A percentile compares a stretch with the other conserved stretches of the same genome.
These are phyloP conservation scores for Lactarius deliciosus DNA, from an alignment of 768 basidiomycete genomes.

Conservation along the genomic window DNA sequence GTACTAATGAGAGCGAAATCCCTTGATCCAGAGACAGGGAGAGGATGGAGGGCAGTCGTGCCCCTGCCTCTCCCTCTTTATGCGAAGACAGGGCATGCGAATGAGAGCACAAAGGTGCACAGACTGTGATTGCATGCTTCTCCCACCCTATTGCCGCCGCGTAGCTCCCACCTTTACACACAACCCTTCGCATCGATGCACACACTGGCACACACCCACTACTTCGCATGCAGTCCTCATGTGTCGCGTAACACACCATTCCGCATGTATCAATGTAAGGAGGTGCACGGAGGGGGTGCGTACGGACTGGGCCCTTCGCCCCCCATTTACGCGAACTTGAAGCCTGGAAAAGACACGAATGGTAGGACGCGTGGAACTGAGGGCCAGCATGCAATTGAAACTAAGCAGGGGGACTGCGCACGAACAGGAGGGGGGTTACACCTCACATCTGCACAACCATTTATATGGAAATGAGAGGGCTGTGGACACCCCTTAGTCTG, in stretches of 20 bases:
- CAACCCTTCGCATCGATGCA: not conserved
- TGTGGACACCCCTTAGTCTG: not conserved
- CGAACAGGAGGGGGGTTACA: not conserved
- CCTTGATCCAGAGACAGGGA: not conserved
- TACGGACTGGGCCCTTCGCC: not conserved
- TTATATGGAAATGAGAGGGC: not conserved
- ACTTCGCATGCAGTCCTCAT: not conserved
- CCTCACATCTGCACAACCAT: not conserved
- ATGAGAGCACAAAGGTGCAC: not conserved
- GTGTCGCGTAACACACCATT: not conserved
- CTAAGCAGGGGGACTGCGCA: not conserved
- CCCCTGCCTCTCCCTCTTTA: not conserved
- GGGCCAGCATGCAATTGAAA: not conserved
- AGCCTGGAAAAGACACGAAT: not conserved
- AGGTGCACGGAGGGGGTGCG: not conserved
- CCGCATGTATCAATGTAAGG: not conserved
- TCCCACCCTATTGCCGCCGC: not conserved
- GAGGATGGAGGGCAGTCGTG: not conserved
- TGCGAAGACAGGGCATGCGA: not conserved
- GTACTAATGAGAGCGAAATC: not conserved
- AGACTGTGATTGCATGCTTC: not conserved
- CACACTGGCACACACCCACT: not conserved
- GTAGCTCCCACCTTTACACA: not conserved
- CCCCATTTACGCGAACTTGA: not conserved
- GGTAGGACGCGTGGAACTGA: not conserved